Conservation (phyloP, 2,329 filamentous ascomycete genomes). For the Cladophialophora bantiana region DNA sequence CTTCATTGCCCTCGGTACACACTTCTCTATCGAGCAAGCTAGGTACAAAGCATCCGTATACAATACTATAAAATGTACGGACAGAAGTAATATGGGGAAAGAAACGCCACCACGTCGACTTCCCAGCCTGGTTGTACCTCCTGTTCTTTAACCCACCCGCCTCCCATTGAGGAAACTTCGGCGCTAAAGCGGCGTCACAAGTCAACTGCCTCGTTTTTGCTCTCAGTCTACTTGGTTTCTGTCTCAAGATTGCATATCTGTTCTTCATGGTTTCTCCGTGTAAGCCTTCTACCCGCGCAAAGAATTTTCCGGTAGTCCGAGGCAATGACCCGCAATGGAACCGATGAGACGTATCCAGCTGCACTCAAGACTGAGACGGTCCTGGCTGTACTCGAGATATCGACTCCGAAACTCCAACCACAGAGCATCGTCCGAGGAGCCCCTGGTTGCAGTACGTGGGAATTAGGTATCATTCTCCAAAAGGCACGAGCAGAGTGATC, state of each 20-base stretch:
- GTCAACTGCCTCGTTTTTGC: too few species aligned
- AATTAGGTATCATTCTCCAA: neutral
- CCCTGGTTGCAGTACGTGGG: neutral
- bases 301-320: neutral
- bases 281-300: neutral
- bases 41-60: too few species aligned
- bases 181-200: too few species aligned
- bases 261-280: neutral
- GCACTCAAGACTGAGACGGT: neutral
- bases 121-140: too few species aligned
- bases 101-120: too few species aligned
- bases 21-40: too few species aligned
- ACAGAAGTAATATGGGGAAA: too few species aligned
- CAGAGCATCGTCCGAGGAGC: neutral
- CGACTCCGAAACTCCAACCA: neutral
- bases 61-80: too few species aligned
- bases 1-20: too few species aligned
- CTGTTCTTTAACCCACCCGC: too few species aligned
- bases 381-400: neutral
- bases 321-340: neutral
- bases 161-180: too few species aligned
- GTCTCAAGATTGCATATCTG: neutral
- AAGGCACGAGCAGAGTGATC: conserved; percentile 26
- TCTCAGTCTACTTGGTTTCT: too few species aligned
- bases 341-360: neutral